A percentile compares a stretch with the other conserved stretches of the same genome.
Evolutionary conservation across 306 rosid genomes (phyloP).

Genomic region (Sphenostylis stenocarpa): DNA sequence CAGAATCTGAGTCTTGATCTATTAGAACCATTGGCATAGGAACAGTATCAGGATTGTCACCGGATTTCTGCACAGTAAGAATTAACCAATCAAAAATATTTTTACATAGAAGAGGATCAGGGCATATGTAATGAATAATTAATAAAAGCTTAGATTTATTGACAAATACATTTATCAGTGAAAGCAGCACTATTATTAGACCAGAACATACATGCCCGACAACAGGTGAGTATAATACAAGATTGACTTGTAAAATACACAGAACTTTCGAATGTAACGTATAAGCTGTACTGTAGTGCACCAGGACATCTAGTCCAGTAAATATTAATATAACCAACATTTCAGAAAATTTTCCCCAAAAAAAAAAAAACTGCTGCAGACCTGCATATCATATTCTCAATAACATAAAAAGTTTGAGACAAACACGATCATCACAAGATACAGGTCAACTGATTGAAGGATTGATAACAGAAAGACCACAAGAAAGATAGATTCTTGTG

Average conservation of each 20-base stretch:
- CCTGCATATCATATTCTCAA: neutral
- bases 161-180: slow-evolving; percentile 9
- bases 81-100: slow-evolving; percentile 29
- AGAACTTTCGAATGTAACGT: neutral
- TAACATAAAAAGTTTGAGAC: neutral
- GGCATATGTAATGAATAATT: neutral
- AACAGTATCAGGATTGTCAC: slow-evolving; percentile 48
- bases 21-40: slow-evolving; percentile 88
- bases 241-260: slow-evolving; percentile 14
- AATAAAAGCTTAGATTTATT: slow-evolving; percentile 22
- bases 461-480: neutral
- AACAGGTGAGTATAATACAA: slow-evolving; percentile 1
- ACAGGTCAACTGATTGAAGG: neutral
- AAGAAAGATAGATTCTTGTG: neutral
- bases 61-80: slow-evolving; percentile 56
- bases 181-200: neutral
- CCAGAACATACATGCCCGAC: slow-evolving; percentile 15
- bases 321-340: neutral
- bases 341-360: neutral
- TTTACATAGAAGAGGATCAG: neutral
- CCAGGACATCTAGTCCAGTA: neutral
- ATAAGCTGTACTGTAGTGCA: neutral
- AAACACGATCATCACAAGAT: neutral
- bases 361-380: neutral
- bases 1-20: slow-evolving; percentile 84